phyloP scores from a whole-genome alignment of 805 yeast genomes.

The Diddensiella caesifluorescens region DNA sequence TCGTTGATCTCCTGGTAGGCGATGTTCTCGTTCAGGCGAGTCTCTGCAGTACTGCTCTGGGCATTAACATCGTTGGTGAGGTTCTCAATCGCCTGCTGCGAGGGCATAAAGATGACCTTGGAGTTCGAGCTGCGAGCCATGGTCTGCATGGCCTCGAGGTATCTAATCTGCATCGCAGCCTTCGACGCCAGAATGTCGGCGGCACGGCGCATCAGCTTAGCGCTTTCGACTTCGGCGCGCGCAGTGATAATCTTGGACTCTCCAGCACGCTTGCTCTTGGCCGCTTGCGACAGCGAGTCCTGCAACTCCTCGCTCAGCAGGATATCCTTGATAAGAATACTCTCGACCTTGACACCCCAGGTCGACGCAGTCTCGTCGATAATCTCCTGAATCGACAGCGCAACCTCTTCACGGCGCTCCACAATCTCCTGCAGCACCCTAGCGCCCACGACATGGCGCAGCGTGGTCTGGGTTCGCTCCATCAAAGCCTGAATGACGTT shows the following conservation, averaged over 20 bases:
- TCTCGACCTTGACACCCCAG: conserved; percentile 69
- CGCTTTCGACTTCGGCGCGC: conserved; percentile 69
- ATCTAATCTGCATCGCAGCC: conserved; percentile 74
- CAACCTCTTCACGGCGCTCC: conserved; percentile 67
- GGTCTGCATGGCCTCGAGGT: conserved; percentile 70
- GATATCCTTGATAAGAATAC: conserved; percentile 63
- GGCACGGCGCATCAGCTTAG: conserved; percentile 71
- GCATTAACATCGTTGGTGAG: conserved; percentile 16
- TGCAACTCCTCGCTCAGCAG: conserved; percentile 50
- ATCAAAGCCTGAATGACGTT: conserved; percentile 50
- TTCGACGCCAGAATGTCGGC: conserved; percentile 70
- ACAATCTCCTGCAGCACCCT: conserved; percentile 64
- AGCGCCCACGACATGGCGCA: conserved; percentile 66
- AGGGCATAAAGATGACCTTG: conserved; percentile 73
- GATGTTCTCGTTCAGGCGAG: conserved; percentile 13
- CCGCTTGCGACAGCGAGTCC: conserved; percentile 62
- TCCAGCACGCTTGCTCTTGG: conserved; percentile 70
- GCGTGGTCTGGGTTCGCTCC: conserved; percentile 67
- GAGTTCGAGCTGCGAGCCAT: conserved; percentile 60
- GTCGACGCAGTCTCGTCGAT: conserved; percentile 56
- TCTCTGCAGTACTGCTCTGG: conserved; percentile 1
- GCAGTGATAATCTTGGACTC: conserved; percentile 72
- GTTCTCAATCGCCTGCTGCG: conserved; percentile 38
- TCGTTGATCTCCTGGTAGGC: conserved; percentile 11
- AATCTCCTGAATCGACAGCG: conserved; percentile 55